phyloP scores from a whole-genome alignment of 192 early-diverging fungal genomes.

The Podila minutissima region DNA sequence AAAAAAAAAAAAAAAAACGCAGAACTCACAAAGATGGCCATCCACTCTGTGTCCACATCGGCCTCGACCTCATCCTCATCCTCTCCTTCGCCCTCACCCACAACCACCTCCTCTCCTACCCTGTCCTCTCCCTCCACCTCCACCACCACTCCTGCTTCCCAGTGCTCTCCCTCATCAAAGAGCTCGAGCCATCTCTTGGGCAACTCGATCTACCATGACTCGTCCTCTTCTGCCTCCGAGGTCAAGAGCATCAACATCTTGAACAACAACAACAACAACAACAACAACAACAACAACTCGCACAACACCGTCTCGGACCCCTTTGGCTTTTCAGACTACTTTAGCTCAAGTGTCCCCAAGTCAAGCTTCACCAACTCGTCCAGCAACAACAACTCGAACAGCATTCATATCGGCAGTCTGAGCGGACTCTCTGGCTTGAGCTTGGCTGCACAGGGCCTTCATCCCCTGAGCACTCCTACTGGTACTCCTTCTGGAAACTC shows the following conservation, averaged over 20 bases:
- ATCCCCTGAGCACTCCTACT: conserved; percentile 9
- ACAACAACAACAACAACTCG: neutral
- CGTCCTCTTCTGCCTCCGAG: conserved; percentile 2
- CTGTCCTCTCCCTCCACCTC: conserved; percentile 48
- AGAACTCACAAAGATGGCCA: conserved; percentile 18
- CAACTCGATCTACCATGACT: conserved; percentile 38
- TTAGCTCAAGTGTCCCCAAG: conserved; percentile 45
- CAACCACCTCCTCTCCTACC: conserved; percentile 34
- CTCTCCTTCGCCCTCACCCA: conserved; percentile 46
- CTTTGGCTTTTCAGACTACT: conserved; percentile 49
- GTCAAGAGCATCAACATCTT: conserved; percentile 46
- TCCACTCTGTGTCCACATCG: conserved; percentile 59
- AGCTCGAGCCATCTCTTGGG: conserved; percentile 9
- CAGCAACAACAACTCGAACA: conserved; percentile 11
- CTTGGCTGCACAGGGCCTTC: conserved; percentile 9
- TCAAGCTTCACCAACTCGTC: conserved; percentile 11
- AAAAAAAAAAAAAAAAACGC: neutral
- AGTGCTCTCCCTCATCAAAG: conserved; percentile 50
- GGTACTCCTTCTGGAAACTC: conserved; percentile 3
- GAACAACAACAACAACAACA: conserved; percentile 4
- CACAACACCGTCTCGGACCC: conserved; percentile 34
- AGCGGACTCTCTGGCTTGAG: conserved; percentile 38
- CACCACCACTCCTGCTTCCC: conserved; percentile 28
- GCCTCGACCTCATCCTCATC: conserved; percentile 51
- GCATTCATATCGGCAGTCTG: conserved; percentile 40